A percentile compares a stretch with the other conserved stretches of the same genome.
phyloP scores from a whole-genome alignment of 345 rosid genomes.

The Rhizophora apiculata region DNA sequence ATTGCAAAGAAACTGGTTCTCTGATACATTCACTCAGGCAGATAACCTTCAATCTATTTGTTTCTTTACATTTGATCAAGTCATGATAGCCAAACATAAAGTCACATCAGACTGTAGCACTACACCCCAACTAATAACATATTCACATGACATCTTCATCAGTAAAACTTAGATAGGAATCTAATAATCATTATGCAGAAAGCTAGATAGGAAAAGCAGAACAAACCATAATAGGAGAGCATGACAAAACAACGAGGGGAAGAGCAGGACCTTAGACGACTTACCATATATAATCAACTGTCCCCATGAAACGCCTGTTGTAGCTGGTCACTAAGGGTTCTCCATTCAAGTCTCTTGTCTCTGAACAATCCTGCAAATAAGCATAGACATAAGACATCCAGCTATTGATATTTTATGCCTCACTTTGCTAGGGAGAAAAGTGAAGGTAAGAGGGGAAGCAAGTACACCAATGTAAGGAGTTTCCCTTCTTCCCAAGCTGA shows the following conservation, averaged over 20 bases:
- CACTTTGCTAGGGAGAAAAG: background rate
- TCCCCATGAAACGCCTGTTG: slow-evolving; percentile 80
- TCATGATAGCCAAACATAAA: too few relatives aligned
- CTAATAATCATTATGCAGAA: too few relatives aligned
- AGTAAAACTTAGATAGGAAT: background rate
- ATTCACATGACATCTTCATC: background rate
- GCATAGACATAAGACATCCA: background rate
- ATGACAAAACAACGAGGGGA: background rate
- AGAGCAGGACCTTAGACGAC: slow-evolving; percentile 4
- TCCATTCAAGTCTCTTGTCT: slow-evolving; percentile 69
- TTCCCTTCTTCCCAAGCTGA: too few relatives aligned
- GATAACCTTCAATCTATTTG: too few relatives aligned
- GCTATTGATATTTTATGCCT: background rate
- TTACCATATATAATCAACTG: slow-evolving; percentile 96
- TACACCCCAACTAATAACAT: background rate
- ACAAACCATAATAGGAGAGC: background rate
- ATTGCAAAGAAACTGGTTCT: background rate
- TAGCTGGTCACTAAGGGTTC: slow-evolving; percentile 91
- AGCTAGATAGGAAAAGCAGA: too few relatives aligned
- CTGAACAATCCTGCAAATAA: slow-evolving; percentile 51
- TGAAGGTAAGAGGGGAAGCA: background rate
- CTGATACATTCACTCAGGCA: too few relatives aligned
- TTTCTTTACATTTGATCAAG: too few relatives aligned
- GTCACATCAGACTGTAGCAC: background rate
- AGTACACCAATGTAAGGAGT: too few relatives aligned